These are phyloP conservation scores for Silene noctiflora DNA, from an alignment of 179 eudicot species.

Conservation along the genomic window DNA sequence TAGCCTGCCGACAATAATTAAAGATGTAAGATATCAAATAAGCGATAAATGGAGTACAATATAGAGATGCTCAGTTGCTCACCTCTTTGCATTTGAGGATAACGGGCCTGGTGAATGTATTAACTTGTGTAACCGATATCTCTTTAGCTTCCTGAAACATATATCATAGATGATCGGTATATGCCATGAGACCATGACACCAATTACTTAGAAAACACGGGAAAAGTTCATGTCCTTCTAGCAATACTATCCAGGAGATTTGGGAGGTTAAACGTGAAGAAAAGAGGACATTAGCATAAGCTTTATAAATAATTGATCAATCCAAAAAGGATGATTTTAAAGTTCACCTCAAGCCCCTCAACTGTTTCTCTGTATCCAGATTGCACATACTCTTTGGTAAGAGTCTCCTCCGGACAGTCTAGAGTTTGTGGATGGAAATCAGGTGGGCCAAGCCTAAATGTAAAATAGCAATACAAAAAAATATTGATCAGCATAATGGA, in stretches of 20 bases:
- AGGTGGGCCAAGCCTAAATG: conserved; percentile 79
- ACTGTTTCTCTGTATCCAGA: conserved; percentile 92
- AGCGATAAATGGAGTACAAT: neutral
- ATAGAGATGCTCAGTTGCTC: conserved; percentile 25
- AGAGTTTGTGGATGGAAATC: conserved; percentile 78
- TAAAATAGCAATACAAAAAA: conserved; percentile 8
- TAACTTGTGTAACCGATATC: conserved; percentile 66
- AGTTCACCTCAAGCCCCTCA: conserved; percentile 90
- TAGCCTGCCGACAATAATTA: conserved; percentile 51
- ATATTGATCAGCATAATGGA: neutral
- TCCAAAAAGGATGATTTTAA: conserved; percentile 8
- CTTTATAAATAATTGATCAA: neutral
- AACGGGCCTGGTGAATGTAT: conserved; percentile 56
- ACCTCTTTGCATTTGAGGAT: conserved; percentile 91
- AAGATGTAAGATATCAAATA: neutral
- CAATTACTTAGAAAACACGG: neutral
- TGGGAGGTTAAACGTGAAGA: conserved; percentile 1
- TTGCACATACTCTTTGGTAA: conserved; percentile 76
- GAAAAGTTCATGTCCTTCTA: neutral
- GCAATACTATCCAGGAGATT: neutral
- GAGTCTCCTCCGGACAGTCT: conserved; percentile 87
- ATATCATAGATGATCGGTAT: conserved; percentile 17
- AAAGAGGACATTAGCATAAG: neutral
- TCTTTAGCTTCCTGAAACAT: conserved; percentile 78
- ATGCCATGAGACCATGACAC: neutral